Evolutionary conservation across 768 basidiomycete species (phyloP).

Genomic region (Collybia sp.): DNA sequence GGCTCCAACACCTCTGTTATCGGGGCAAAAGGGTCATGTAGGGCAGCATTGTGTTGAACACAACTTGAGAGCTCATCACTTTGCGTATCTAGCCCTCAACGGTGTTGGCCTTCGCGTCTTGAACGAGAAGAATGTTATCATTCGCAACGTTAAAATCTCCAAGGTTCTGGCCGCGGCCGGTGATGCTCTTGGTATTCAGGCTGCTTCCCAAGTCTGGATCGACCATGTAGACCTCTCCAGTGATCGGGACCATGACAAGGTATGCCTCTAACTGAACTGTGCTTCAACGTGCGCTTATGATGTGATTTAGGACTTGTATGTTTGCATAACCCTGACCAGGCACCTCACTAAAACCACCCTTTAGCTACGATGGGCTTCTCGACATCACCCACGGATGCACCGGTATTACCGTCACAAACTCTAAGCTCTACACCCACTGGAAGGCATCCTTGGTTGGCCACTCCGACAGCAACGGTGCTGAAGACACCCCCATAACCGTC

Average conservation of each 20-base stretch:
- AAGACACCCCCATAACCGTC: slow-evolving; percentile 36
- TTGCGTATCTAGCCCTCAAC: slow-evolving; percentile 25
- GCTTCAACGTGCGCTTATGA: neutral
- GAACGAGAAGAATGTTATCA: slow-evolving; percentile 38
- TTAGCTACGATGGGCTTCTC: slow-evolving; percentile 39
- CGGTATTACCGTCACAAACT: slow-evolving; percentile 36
- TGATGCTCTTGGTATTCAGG: slow-evolving; percentile 40
- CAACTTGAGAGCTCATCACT: neutral
- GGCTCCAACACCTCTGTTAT: slow-evolving; percentile 41
- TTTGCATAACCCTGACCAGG: neutral
- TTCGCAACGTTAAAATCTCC: slow-evolving; percentile 44
- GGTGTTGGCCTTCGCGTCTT: slow-evolving; percentile 43
- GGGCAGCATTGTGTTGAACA: slow-evolving; percentile 4
- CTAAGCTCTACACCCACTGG: slow-evolving; percentile 40
- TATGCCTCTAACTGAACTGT: slow-evolving; percentile 6
- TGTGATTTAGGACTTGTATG: slow-evolving; percentile 22
- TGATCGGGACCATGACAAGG: slow-evolving; percentile 41
- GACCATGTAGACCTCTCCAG: slow-evolving; percentile 42
- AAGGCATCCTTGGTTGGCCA: slow-evolving; percentile 40
- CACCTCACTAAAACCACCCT: neutral
- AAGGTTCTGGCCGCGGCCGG: slow-evolving; percentile 41
- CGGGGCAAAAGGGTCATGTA: slow-evolving; percentile 34
- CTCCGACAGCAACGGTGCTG: slow-evolving; percentile 35
- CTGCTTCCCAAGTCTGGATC: slow-evolving; percentile 36
- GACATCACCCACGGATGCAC: slow-evolving; percentile 41